Evolutionary conservation across 352 stramenopile genomes (phyloP).

Genomic region (Peronosclerospora sorghi): DNA sequence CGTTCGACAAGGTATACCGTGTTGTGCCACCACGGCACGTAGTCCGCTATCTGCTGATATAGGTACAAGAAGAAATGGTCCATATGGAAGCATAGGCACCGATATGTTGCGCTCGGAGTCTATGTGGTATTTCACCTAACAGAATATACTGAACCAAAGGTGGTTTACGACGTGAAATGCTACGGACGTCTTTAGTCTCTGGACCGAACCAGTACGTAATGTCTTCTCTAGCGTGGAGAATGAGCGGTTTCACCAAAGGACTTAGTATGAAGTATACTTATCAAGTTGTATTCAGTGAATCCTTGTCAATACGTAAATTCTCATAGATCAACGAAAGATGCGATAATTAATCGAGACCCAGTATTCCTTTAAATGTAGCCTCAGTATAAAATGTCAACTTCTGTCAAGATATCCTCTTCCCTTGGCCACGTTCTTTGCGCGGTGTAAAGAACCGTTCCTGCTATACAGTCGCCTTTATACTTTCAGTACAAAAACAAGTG

Average conservation of each 20-base stretch:
- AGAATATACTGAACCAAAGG: background rate
- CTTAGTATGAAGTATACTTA: conserved; percentile 18
- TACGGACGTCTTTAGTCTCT: conserved; percentile 48
- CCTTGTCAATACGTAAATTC: conserved; percentile 51
- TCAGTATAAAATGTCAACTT: too few species aligned
- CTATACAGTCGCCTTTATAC: too few species aligned
- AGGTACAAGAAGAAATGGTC: conserved; percentile 80
- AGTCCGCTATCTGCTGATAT: conserved; percentile 67
- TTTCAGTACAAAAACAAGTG: too few species aligned
- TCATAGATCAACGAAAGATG: conserved; percentile 61
- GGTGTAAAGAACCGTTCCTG: too few species aligned
- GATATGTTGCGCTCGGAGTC: conserved; percentile 64
- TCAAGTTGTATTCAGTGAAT: too few species aligned
- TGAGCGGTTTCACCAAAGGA: conserved; percentile 64
- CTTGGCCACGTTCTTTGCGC: too few species aligned
- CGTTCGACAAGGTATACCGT: conserved; percentile 54
- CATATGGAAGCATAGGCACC: conserved; percentile 77
- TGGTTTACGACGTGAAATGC: background rate
- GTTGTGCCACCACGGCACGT: conserved; percentile 85
- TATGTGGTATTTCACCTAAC: conserved; percentile 66
- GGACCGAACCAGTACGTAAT: conserved; percentile 89
- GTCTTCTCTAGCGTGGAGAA: conserved; percentile 79
- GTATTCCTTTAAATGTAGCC: conserved; percentile 36
- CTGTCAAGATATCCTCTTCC: too few species aligned
- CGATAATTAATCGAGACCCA: conserved; percentile 65